Evolutionary conservation across 2,329 filamentous ascomycete species (phyloP), one percentile per base, ranked within the genome.

Genomic region (Ascochyta pisi): DNA sequence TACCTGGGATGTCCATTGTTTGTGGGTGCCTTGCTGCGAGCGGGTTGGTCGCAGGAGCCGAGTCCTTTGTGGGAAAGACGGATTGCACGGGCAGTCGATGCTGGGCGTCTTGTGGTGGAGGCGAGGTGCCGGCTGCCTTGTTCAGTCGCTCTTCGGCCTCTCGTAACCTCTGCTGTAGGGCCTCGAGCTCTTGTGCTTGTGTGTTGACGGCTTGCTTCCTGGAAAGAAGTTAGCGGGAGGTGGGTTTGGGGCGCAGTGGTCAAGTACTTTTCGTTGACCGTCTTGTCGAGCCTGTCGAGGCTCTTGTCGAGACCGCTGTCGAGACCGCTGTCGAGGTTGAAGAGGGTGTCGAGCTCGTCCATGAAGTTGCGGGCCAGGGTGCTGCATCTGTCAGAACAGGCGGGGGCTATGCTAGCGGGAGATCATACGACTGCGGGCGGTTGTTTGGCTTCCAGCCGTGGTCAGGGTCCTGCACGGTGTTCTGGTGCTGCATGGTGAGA

Each of bases 321-420:
- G 55, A 95, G 76, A 65, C 88, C 89, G 76, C 87, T 89, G 66
- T 95, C 91, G 71, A 97, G 88, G 70, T 90, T 89, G 81, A 97
- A 97, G 66, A 96, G 89, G 73, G 92, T 89, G 81, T 94, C 90
- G 58, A 97, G 83, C 74, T 94, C 91, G 40, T 87, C 82, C 57
- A 92, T 94, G 79, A 97, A 96, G 73, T 89, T 91, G 67, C 87
- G 89, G 50, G 92, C 93, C 77, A 96, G 87, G 58, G 91, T 95
- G 62, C 93, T 96, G 77, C 42, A 54, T 65, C 71, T 44, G 66
- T 73, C 58, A 73, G 71, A 57, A 54, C 40, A 29, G 22, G 54
- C 41, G 57, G 63, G 58, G 57, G 59, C 50, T 57, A 63, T 60
- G 58, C 57, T 63, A 66, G 61, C 63, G 62, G 65, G 60, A 52